A percentile compares a stretch with the other conserved stretches of the same genome.
These are phyloP conservation scores for Panaeolus cyanescens DNA, from an alignment of 768 basidiomycete species.

Conservation along the genomic window DNA sequence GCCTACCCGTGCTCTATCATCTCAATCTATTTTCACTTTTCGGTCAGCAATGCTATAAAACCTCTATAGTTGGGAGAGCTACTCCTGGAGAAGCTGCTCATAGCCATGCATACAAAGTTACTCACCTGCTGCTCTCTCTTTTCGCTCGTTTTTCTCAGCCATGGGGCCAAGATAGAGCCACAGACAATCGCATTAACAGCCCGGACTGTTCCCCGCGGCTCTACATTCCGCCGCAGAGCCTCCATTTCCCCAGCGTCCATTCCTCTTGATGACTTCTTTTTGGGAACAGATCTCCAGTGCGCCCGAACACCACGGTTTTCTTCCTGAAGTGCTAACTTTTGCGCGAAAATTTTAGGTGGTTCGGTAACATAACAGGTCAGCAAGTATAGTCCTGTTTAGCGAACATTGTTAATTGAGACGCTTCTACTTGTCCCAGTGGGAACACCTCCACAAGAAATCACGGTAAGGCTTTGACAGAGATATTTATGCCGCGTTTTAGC, in stretches of 20 bases:
- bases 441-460: conserved; percentile 51
- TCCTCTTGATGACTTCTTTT: conserved; percentile 53
- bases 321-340: not conserved
- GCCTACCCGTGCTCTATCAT: too few species aligned
- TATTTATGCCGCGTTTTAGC: conserved; percentile 1
- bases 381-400: not conserved
- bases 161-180: conserved; percentile 13
- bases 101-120: not conserved
- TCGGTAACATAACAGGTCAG: conserved; percentile 50
- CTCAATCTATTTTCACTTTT: not conserved
- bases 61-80: not conserved
- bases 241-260: conserved; percentile 37
- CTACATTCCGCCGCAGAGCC: conserved; percentile 32
- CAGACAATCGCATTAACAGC: conserved; percentile 34
- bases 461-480: conserved; percentile 32
- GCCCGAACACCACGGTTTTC: conserved; percentile 10
- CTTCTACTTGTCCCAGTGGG: conserved; percentile 34
- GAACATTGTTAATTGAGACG: not conserved
- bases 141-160: not conserved
- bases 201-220: conserved; percentile 20
- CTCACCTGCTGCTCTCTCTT: conserved; percentile 8
- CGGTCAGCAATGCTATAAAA: not conserved
- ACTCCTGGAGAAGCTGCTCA: not conserved
- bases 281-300: conserved; percentile 61
- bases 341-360: conserved; percentile 39